Evolutionary conservation across 345 rosid genomes (phyloP), one percentile per base, ranked within the genome.

Genomic region (Linum usitatissimum): DNA sequence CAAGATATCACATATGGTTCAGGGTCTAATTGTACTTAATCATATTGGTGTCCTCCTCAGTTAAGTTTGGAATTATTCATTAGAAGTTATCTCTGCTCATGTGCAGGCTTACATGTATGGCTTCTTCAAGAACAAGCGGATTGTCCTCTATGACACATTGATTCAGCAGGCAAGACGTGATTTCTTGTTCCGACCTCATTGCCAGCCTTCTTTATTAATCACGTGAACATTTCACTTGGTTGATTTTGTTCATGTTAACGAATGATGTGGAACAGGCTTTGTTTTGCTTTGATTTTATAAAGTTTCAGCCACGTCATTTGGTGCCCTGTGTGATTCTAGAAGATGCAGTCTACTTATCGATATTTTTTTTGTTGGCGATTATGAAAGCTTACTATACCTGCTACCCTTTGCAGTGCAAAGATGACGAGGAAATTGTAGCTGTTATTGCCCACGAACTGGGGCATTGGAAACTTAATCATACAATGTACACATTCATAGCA

Each of bases 81-180:
- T 45, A 10, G 14, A 45, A 10, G 17, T 15, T 10, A 45, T 65
- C 20, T 61, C 63, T 55, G 78, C 45, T 62, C 39, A 57, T 18
- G 30, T 55, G 75, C 89, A 94, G 99, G 99, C 99, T 54, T 94
- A 94, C 60, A 90, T 94, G 99, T 94, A 94, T 75, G 99, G 99
- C 57, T 94, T 94, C 81, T 90, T 80, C 73, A 94, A 94, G 80
- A 90, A 94, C 84, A 94, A 94, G 87, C 79, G 99, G 59, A 94
- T 94, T 63, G 99, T 94, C 68, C 86, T 94, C 34, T 90, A 88
- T 70, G 99, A 94, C 74, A 94, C 99, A 28, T 77, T 94, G 81
- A 88, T 94, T 77, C 97, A 94, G 81, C 97, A 94, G 96, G 99
- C 90, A 64, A 55, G 64, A 45, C 10, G 55, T 34, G 40, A 8